Evolutionary conservation across 1,284 basidiomycete genomes (phyloP).

Genomic region (Heterobasidion occidentale): DNA sequence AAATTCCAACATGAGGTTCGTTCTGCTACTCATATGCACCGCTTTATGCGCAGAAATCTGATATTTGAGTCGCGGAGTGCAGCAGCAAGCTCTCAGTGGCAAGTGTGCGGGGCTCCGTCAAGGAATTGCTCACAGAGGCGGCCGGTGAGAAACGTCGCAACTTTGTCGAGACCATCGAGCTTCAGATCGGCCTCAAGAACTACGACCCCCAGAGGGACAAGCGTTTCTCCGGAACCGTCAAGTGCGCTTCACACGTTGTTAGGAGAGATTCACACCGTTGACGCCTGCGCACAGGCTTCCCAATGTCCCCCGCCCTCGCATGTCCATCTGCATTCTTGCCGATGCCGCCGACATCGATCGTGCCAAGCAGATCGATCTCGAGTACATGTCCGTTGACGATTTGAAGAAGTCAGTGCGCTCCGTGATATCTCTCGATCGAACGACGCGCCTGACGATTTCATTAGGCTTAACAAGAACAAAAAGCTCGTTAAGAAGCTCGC

Average conservation of each 20-base stretch:
- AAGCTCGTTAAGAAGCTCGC: slow-evolving; percentile 99
- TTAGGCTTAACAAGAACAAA: slow-evolving; percentile 98
- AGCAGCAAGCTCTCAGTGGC: slow-evolving; percentile 85
- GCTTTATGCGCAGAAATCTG: not conserved
- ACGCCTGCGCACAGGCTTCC: slow-evolving; percentile 61
- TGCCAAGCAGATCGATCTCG: slow-evolving; percentile 94
- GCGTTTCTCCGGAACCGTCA: slow-evolving; percentile 97
- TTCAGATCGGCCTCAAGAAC: slow-evolving; percentile 97
- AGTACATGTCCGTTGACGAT: slow-evolving; percentile 99
- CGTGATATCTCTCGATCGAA: not conserved
- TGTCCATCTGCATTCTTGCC: slow-evolving; percentile 99
- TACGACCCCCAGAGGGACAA: slow-evolving; percentile 95
- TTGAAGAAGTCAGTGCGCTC: slow-evolving; percentile 79
- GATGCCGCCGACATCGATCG: slow-evolving; percentile 99
- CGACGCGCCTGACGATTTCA: not conserved
- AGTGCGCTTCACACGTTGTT: slow-evolving; percentile 37
- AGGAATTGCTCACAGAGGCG: slow-evolving; percentile 73
- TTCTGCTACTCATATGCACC: not conserved
- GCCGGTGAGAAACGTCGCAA: slow-evolving; percentile 82
- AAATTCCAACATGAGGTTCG: slow-evolving; percentile 14
- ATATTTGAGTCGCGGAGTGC: slow-evolving; percentile 7
- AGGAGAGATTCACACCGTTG: not conserved
- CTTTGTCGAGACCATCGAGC: slow-evolving; percentile 90
- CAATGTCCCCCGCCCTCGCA: slow-evolving; percentile 94
- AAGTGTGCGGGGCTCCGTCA: slow-evolving; percentile 97